A percentile compares a stretch with the other conserved stretches of the same genome.
Evolutionary conservation across 164 flowering plant genomes (phyloP).

Genomic region (Liriodendron chinense): DNA sequence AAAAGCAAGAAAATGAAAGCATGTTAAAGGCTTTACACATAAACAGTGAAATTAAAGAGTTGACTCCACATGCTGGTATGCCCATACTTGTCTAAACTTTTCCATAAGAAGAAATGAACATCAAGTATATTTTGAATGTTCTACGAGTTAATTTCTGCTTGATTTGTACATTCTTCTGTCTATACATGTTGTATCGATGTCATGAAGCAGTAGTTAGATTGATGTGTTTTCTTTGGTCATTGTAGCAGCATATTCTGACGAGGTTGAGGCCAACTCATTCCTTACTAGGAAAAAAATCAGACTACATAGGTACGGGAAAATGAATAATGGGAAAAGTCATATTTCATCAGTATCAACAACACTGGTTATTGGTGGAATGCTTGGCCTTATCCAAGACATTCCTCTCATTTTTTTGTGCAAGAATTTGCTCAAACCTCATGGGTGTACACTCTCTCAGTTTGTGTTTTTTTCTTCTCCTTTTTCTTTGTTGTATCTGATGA

Average conservation of each 20-base stretch:
- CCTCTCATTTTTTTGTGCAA: slow-evolving; percentile 53
- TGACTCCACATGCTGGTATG: no score
- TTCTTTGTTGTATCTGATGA: no score
- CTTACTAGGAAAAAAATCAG: slow-evolving; percentile 12
- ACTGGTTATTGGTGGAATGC: slow-evolving; percentile 47
- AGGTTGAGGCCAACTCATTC: slow-evolving; percentile 8
- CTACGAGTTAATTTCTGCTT: no score
- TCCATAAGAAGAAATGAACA: no score
- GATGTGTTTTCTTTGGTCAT: neutral
- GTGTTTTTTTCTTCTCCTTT: no score
- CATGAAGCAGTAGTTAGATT: no score
- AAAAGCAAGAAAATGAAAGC: slow-evolving; percentile 11
- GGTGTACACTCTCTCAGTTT: slow-evolving; percentile 58
- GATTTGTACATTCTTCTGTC: no score
- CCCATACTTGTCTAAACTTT: no score
- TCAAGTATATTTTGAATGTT: no score
- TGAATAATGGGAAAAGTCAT: slow-evolving; percentile 23
- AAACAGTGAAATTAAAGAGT: slow-evolving; percentile 34
- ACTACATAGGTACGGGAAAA: slow-evolving; percentile 12
- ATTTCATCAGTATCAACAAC: slow-evolving; percentile 76
- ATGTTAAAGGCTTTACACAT: slow-evolving; percentile 9
- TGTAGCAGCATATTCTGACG: slow-evolving; percentile 28
- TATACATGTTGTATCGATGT: no score
- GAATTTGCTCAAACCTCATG: slow-evolving; percentile 48
- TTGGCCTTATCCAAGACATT: slow-evolving; percentile 57